Evolutionary conservation across 495 filamentous ascomycete species (phyloP).

Genomic region (Aspergillus haitiensis): DNA sequence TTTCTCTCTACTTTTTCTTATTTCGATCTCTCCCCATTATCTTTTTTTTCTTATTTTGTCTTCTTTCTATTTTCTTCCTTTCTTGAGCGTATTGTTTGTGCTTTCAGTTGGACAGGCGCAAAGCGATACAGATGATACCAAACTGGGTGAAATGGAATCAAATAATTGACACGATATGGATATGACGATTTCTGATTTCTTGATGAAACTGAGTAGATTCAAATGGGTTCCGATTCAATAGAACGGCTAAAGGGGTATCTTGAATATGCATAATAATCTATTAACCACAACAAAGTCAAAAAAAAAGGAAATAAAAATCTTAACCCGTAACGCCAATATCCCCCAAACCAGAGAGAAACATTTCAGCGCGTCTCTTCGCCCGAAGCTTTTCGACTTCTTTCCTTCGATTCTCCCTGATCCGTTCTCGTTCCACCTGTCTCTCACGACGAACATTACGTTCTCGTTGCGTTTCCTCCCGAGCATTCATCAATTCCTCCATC

Average conservation of each 20-base stretch:
- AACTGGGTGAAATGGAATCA: background rate
- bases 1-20: no score
- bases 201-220: constrained; percentile 6
- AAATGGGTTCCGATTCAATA: constrained; percentile 1
- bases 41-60: background rate
- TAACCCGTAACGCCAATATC: constrained; percentile 19
- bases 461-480: constrained; percentile 67
- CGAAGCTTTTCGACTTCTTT: constrained; percentile 60
- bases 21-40: no score
- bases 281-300: constrained; percentile 7
- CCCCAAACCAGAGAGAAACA: constrained; percentile 59
- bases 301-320: constrained; percentile 1
- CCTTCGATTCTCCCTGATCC: constrained; percentile 55
- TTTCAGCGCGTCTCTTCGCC: constrained; percentile 62
- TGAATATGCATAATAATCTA: background rate
- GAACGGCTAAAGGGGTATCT: constrained; percentile 26
- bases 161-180: background rate
- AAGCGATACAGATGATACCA: background rate
- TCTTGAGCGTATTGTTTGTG: constrained; percentile 7
- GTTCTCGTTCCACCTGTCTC: constrained; percentile 47
- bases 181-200: background rate
- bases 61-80: background rate
- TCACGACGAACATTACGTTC: constrained; percentile 53
- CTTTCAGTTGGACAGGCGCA: constrained; percentile 12
- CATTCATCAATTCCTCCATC: constrained; percentile 70